Evolutionary conservation across 2,329 filamentous ascomycete genomes (phyloP), one percentile per base, ranked within the genome.

Genomic region (Cladosporium halotolerans): DNA sequence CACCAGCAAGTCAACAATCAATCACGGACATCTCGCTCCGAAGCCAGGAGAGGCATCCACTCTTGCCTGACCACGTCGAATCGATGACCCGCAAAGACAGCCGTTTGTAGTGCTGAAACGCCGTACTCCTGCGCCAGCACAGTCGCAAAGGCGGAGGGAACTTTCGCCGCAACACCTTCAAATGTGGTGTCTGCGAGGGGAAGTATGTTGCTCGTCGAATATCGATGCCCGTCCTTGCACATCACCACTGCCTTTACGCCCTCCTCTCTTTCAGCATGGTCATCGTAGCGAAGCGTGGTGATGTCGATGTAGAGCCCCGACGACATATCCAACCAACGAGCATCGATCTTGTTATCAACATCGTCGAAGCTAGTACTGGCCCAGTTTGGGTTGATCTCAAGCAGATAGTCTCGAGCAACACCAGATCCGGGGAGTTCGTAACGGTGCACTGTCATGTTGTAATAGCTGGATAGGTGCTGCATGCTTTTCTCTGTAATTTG

Each of bases 281-380:
- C 59, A 56, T 80, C 74, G 10, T 70, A 70, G 49, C 79, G 71
- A 3, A 83, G 69, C 4, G 79, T 76, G 0, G 80, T 83, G 55
- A 83, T 81, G 61, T 83, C 81, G 58, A 83, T 81, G 60, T 81
- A 83, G 0, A 83, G 65, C 0, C 81, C 81, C 0, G 77, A 81
- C 0, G 74, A 69, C 16, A 71, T 80, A 60, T 83, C 80, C 56
- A 83, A 80, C 79, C 79, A 83, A 16, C 81, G 71, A 9, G 76
- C 80, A 60, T 83, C 80, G 49, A 83, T 83, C 32, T 77, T 71
- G 56, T 83, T 83, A 45, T 74, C 59, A 10, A 52, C 65, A 58
- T 83, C 80, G 6, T 65, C 50, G 0, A 66, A 72, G 2, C 69
- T 71, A 16, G 70, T 67, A 53, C 76, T 72, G 3, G 66, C 66